Base-by-base conservation (phyloP, 139 green algal species). In the Picocystis salinarum region DNA sequence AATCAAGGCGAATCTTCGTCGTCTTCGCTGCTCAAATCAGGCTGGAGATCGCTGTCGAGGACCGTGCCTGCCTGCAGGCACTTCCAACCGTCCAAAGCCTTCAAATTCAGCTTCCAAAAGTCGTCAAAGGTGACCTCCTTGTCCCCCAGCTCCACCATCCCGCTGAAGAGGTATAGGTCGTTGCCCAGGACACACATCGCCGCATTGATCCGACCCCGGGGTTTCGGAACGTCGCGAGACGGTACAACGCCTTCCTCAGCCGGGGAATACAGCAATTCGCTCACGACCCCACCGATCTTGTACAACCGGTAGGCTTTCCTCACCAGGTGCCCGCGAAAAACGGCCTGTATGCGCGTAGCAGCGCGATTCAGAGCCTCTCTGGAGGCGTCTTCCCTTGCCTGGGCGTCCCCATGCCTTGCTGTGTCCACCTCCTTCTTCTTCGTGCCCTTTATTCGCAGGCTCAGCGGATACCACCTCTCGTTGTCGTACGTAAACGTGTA, bases 61-160 rank as follows among this genome's bases (percentile, higher is more conserved):
- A n/a, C n/a, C n/a, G n/a, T n/a, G n/a, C n/a, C n/a, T n/a, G n/a
- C n/a, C n/a, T n/a, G n/a, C n/a, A n/a, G n/a, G n/a, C n/a, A n/a
- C n/a, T n/a, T n/a, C n/a, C n/a, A n/a, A n/a, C n/a, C n/a, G n/a
- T n/a, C n/a, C n/a, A n/a, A n/a, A n/a, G n/a, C n/a, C n/a, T n/a
- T n/a, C n/a, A 92, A 56, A 58, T 94, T 72, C 6, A 95, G 52
- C 13, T 34, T 46, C 80, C 83, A 96, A 28, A 96, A 48, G 58
- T 96, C 85, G 52, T 94, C 85, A 50, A 95, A 58, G 6, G 78
- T 85, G 5, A 95, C 50, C 54, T 93, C 81, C 25, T 57, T 45
- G 15, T 73, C 58, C 25, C 61, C 63, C 6, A 83, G 50, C 61
- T 93, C 81, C 29, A 93, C 81, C n/a, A 79, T 73, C 25, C 83